Base-by-base conservation (phyloP, 192 early-diverging fungal genomes). In the Spinellus fusiger region DNA sequence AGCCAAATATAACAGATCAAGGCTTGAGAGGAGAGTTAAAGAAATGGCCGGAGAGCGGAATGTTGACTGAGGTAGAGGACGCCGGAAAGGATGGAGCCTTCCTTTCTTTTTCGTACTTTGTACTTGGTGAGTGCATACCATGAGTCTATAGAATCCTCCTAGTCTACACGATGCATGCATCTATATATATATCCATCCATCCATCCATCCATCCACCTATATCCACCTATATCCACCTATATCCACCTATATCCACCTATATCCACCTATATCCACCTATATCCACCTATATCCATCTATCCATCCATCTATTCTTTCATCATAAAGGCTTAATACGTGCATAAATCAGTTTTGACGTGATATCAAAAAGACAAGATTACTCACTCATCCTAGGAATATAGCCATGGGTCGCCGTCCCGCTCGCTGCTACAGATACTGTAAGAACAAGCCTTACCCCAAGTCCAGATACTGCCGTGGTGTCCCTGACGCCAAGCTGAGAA, bases 391-490 rank as follows among this genome's bases (percentile, higher is more conserved):
- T 10, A 44, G 40, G 48, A 61, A 51, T 32, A 22, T 23, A 55
- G 49, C 48, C 48, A 94, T 98, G 95, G 95, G 93, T 93, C 93
- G 95, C 69, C 93, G 95, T 92, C 95, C 95, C 75, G 92, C 95
- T 83, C 88, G 93, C 62, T 98, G 95, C 83, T 98, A 95, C 82
- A 86, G 95, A 73, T 98, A 98, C 85, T 94, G 92, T 81, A 98
- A 96, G 86, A 96, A 96, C 92, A 98, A 98, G 89, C 95, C 93
- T 68, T 98, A 97, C 81, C 96, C 96, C 67, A 99, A 96, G 86
- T 95, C 90, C 62, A 89, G 91, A 59, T 98, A 91, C 89, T 92
- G 86, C 82, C 95, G 93, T 89, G 96, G 93, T 94, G 95, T 98
- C 69, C 96, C 95, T 47, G 96, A 98, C 84, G 83, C 94, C 63